Base-by-base conservation (phyloP, 805 yeast genomes). In the Candida dajiaensis region DNA sequence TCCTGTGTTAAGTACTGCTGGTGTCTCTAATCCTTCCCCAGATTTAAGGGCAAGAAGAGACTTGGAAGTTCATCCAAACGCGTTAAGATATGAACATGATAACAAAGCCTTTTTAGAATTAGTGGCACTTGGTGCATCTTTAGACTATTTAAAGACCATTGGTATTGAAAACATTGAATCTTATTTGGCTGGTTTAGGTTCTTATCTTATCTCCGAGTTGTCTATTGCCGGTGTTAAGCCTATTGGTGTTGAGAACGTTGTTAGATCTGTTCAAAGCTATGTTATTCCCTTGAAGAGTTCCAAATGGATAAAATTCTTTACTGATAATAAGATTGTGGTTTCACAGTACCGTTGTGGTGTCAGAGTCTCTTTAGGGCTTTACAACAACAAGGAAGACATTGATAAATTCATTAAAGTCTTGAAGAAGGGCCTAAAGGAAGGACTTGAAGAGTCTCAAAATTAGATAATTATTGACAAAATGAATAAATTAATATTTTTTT, bases 271-370 rank as follows among this genome's bases (percentile, higher is more conserved):
- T 3, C 36, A 33, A 5, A 33, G 8, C 20, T 33, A 33, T 9
- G 36, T 33, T 2, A n/a, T 33, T 16, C 20, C 18, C 20, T 12
- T 33, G 5, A n/a, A 33, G 11, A 18, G 20, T 33, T 3, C 19
- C 9, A 18, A n/a, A 16, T 33, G 36, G 36, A 20, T 9, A 4
- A 9, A 33, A 12, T 18, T 16, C 12, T 33, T 33, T 10, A 6
- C 18, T 9, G 36, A 33, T 8, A 33, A 33, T 16, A 33, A 33
- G 20, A 33, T 33, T 8, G 3, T 33, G 36, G 20, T 42, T 5
- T 36, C 44, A 4, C 40, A 35, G 12, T 42, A 36, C 12, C 28
- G 40, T 35, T 35, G 40, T 26, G 44, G 44, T 42, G 40, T 42
- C n/a, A 25, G 44, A 35, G 26, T 25, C 20, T 42, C 44, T 6